Percentiles rank a stretch among this genome's conserved stretches.
These are phyloP conservation scores for Tephrocybe sp. DNA, from an alignment of 768 basidiomycete genomes.

Conservation along the genomic window DNA sequence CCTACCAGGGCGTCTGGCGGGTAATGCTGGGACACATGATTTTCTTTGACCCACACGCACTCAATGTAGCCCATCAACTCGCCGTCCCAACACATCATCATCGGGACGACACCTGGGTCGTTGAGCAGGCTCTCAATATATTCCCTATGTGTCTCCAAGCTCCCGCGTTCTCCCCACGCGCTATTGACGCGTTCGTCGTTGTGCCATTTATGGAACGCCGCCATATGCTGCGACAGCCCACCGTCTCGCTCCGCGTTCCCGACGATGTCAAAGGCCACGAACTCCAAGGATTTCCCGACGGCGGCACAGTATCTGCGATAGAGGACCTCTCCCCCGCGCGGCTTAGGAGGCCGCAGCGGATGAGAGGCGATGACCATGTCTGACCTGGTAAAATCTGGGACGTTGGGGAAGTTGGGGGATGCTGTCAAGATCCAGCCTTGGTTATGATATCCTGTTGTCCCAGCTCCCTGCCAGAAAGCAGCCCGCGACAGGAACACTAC, in stretches of 20 bases:
- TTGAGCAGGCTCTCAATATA: constrained; percentile 35
- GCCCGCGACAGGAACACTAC: constrained; percentile 40
- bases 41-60: constrained; percentile 45
- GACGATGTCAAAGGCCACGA: constrained; percentile 32
- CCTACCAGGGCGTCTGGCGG: constrained; percentile 21
- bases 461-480: constrained; percentile 53
- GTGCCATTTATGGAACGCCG: constrained; percentile 49
- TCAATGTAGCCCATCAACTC: constrained; percentile 45
- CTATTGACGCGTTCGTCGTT: constrained; percentile 45
- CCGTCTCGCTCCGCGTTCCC: constrained; percentile 22
- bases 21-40: constrained; percentile 31
- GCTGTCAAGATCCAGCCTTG: constrained; percentile 27
- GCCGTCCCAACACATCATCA: constrained; percentile 50
- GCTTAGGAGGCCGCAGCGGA: constrained; percentile 52
- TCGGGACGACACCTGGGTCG: constrained; percentile 38
- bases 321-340: constrained; percentile 36
- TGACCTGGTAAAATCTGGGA: constrained; percentile 42
- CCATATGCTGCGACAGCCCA: constrained; percentile 34
- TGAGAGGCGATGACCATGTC: constrained; percentile 49
- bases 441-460: constrained; percentile 32
- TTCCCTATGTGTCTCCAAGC: constrained; percentile 40
- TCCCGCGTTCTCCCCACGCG: constrained; percentile 47
- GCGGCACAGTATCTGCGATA: constrained; percentile 37
- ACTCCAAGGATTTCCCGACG: constrained; percentile 31
- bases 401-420: constrained; percentile 32